Evolutionary conservation across 805 yeast genomes (phyloP).

Genomic region (Candida succiphila): DNA sequence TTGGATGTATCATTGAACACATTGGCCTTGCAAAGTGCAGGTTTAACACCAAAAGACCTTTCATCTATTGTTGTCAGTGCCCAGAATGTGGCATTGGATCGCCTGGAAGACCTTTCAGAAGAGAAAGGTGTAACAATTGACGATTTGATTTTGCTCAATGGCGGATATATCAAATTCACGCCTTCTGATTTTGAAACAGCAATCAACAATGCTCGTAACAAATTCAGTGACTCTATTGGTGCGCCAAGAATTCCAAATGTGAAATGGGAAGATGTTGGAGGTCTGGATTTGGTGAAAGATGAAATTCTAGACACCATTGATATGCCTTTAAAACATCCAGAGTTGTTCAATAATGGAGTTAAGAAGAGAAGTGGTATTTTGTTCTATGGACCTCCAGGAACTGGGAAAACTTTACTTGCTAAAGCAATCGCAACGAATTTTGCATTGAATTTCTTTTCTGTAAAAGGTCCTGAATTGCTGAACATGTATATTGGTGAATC

Average conservation of each 20-base stretch:
- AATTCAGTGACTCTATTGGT: constrained; percentile 89
- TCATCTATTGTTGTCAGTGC: constrained; percentile 61
- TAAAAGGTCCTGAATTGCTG: constrained; percentile 92
- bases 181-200: constrained; percentile 61
- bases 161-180: constrained; percentile 42
- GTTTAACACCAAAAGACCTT: constrained; percentile 79
- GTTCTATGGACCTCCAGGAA: constrained; percentile 98
- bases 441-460: constrained; percentile 88
- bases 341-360: constrained; percentile 76
- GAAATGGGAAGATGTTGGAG: constrained; percentile 96
- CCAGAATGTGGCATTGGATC: constrained; percentile 41
- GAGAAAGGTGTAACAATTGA: constrained; percentile 13
- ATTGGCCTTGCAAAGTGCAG: constrained; percentile 83
- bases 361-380: constrained; percentile 91
- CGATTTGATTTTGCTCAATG: constrained; percentile 35
- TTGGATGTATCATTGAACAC: constrained; percentile 44
- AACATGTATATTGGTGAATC: constrained; percentile 99
- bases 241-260: constrained; percentile 95
- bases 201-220: constrained; percentile 72
- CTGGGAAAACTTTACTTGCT: constrained; percentile 92
- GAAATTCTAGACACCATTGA: constrained; percentile 94
- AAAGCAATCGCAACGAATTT: constrained; percentile 96
- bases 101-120: constrained; percentile 28
- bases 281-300: constrained; percentile 79
- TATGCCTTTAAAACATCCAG: constrained; percentile 91